phyloP scores from a whole-genome alignment of 2,329 filamentous ascomycete genomes.

The Sporothrix mexicana region DNA sequence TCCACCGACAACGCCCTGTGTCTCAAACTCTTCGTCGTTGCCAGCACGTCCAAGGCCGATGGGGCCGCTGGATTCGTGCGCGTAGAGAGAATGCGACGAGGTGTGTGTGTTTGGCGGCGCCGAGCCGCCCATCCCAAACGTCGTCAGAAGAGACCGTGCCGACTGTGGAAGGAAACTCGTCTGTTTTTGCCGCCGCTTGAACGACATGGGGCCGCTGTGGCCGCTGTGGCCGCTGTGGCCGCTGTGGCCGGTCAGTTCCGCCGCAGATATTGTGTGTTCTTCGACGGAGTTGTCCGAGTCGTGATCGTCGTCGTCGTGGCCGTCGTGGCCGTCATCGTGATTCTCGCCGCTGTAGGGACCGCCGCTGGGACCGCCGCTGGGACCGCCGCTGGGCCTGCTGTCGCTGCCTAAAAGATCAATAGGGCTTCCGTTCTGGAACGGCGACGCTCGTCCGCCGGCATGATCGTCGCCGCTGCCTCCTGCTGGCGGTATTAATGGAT shows the following conservation, averaged over 20 bases:
- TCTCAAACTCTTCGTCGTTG: constrained; percentile 30
- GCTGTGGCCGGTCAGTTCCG: constrained; percentile 44
- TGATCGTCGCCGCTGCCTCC: constrained; percentile 39
- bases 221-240: constrained; percentile 55
- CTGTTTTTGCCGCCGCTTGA: constrained; percentile 71
- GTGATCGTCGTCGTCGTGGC: background rate
- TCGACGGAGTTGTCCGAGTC: constrained; percentile 42
- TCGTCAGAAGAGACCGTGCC: constrained; percentile 54
- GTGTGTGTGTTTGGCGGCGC: background rate
- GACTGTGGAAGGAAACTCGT: constrained; percentile 54
- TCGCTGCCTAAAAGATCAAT: constrained; percentile 51
- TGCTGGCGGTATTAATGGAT: constrained; percentile 31
- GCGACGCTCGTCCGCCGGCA: constrained; percentile 36
- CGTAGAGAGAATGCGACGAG: constrained; percentile 7
- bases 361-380: background rate
- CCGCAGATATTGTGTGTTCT: constrained; percentile 46
- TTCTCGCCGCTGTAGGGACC: constrained; percentile 12
- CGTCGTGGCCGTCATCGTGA: background rate
- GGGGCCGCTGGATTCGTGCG: background rate
- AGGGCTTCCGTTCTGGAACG: constrained; percentile 49
- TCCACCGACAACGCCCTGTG: constrained; percentile 29
- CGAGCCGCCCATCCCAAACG: constrained; percentile 44
- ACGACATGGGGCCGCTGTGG: constrained; percentile 63
- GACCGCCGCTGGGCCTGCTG: constrained; percentile 31
- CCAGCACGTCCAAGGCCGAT: constrained; percentile 12